Evolutionary conservation across 441 rosid species (phyloP), one percentile per base, ranked within the genome.

Genomic region (Sinapis alba): DNA sequence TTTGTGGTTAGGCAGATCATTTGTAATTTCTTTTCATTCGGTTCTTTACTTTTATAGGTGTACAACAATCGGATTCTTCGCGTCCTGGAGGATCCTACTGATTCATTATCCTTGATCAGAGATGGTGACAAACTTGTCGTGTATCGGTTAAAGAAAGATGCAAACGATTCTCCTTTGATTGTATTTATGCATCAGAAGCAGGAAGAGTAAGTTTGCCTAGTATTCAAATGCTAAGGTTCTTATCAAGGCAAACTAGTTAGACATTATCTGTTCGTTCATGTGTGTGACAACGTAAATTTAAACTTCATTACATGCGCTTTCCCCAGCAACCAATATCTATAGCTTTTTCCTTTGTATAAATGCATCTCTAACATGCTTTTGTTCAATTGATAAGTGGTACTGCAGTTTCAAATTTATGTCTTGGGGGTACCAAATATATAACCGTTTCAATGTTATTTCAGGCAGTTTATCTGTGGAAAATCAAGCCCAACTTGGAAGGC

Each of bases 101-200:
- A 90, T 78, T 85, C 81, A 67, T 78, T 88, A 73, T 82, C 90
- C 63, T 84, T 88, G 83, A 88, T 90, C 72, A 87, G 93, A 78
- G 93, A 88, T 77, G 88, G 84, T 68, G 96, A 87, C 82, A 84
- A 78, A 71, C 81, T 90, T 80, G 93, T 87, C 60, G 91, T 90
- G 53, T 90, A 87, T 81, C 85, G 86, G 68, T 77, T 88, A 74
- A 78, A 72, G 80, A 87, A 87, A 83, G 84, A 79, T 57, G 73
- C 72, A 27, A 82, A 80, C 15, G 68, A 78, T 66, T 75, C 70
- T 74, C 88, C 86, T 67, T 83, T 86, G 78, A 81, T 88, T 73
- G 91, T 88, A 73, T 88, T 87, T 82, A 86, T 84, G 83, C 93
- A 88, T 81, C 91, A 83, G 77, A 84, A 78, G 77, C 73, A 72